A percentile compares a stretch with the other conserved stretches of the same genome.
Evolutionary conservation across 2,329 filamentous ascomycete species (phyloP).

Genomic region (Zymoseptoria crescenta): DNA sequence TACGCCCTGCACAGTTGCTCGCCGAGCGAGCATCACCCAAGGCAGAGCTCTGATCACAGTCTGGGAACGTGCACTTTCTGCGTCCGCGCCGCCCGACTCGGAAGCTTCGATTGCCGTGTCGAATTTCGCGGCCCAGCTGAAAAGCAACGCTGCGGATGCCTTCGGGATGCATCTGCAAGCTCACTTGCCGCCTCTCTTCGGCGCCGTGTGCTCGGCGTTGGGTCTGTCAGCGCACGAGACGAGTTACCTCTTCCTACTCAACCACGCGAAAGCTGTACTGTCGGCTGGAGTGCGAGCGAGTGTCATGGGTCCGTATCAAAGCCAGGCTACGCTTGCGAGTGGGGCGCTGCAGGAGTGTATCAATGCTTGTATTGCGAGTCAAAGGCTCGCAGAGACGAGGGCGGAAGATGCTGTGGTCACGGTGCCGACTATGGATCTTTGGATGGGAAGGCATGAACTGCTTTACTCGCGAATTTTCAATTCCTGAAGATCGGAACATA

Average conservation of each 20-base stretch:
- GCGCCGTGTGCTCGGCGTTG: slow-evolving; percentile 56
- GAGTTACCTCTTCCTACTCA: slow-evolving; percentile 67
- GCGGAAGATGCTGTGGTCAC: slow-evolving; percentile 62
- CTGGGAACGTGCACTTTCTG: slow-evolving; percentile 50
- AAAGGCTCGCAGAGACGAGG: slow-evolving; percentile 26
- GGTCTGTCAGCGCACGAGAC: slow-evolving; percentile 55
- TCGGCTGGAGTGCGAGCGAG: slow-evolving; percentile 70
- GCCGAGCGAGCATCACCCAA: slow-evolving; percentile 67
- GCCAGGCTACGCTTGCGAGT: slow-evolving; percentile 63
- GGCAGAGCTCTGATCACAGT: slow-evolving; percentile 66
- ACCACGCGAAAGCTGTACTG: slow-evolving; percentile 67
- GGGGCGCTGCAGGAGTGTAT: slow-evolving; percentile 51
- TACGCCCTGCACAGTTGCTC: slow-evolving; percentile 69
- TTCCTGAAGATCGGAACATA: slow-evolving; percentile 43
- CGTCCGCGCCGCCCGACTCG: slow-evolving; percentile 3
- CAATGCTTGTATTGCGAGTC: slow-evolving; percentile 46
- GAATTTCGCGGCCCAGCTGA: slow-evolving; percentile 18
- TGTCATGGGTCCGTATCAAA: slow-evolving; percentile 73
- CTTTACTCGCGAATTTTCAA: slow-evolving; percentile 83
- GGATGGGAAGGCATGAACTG: slow-evolving; percentile 75
- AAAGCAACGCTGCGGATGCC: slow-evolving; percentile 10
- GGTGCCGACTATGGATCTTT: slow-evolving; percentile 71
- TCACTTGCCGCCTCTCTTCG: slow-evolving; percentile 65
- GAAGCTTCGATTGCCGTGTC: slow-evolving; percentile 9
- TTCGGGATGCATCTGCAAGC: slow-evolving; percentile 34